Percentiles rank a stretch among this genome's conserved stretches.
phyloP scores from a whole-genome alignment of 495 filamentous ascomycete genomes.

The Cryomyces minteri region DNA sequence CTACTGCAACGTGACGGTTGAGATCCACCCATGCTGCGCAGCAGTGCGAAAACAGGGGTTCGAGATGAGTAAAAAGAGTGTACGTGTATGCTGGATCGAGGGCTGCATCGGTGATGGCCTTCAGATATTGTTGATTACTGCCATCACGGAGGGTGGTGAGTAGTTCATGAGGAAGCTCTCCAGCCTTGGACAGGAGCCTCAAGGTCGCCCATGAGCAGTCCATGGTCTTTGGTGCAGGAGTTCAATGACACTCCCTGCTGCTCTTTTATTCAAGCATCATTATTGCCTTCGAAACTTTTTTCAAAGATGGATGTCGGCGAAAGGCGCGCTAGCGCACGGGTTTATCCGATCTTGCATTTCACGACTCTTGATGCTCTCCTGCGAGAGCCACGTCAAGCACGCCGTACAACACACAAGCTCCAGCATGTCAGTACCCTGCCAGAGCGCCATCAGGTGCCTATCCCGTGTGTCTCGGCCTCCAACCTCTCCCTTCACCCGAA shows the following conservation, averaged over 20 bases:
- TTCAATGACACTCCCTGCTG: no score
- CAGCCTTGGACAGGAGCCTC: neutral
- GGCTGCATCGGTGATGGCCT: conserved; percentile 46
- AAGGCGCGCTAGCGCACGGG: no score
- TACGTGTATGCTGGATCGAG: conserved; percentile 46
- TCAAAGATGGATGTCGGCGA: no score
- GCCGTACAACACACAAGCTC: no score
- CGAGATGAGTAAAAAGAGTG: conserved; percentile 48
- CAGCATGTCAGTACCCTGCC: conserved; percentile 37
- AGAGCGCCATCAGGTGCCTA: conserved; percentile 35
- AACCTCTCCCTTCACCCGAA: neutral
- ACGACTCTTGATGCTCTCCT: no score
- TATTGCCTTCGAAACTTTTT: no score
- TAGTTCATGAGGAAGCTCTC: conserved; percentile 35
- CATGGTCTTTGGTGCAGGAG: neutral
- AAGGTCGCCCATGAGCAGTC: neutral
- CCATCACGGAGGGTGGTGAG: conserved; percentile 42
- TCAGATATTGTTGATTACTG: conserved; percentile 44
- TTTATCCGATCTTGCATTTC: no score
- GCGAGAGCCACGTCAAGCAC: no score
- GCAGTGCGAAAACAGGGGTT: conserved; percentile 56
- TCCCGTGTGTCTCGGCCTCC: conserved; percentile 6
- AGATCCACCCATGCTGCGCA: conserved; percentile 53
- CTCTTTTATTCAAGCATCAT: no score
- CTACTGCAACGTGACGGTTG: conserved; percentile 28